A percentile compares a stretch with the other conserved stretches of the same genome.
Evolutionary conservation across 1,284 basidiomycete genomes (phyloP).

Genomic region (Ustilago hordei): DNA sequence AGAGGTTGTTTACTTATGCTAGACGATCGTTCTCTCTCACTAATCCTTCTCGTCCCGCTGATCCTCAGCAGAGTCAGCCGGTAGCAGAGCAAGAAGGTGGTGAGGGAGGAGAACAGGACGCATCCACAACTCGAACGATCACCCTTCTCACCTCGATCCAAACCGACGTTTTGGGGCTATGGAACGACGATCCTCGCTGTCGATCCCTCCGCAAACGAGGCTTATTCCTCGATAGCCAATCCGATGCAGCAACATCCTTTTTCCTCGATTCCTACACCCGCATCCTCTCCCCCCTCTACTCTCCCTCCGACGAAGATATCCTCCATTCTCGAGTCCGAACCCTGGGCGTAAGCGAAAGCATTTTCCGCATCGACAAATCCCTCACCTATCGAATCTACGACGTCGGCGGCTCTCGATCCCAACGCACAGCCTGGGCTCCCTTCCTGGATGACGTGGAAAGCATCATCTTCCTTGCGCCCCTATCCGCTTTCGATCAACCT

Average conservation of each 20-base stretch:
- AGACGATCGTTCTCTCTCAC: slow-evolving; percentile 22
- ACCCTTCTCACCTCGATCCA: slow-evolving; percentile 11
- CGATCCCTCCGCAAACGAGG: slow-evolving; percentile 29
- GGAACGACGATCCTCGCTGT: slow-evolving; percentile 19
- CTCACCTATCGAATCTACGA: slow-evolving; percentile 54
- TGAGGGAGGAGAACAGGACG: slow-evolving; percentile 6
- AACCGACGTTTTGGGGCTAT: slow-evolving; percentile 11
- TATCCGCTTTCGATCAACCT: slow-evolving; percentile 58
- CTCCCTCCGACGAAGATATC: slow-evolving; percentile 54
- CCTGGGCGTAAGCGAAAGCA: slow-evolving; percentile 48
- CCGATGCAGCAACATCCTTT: slow-evolving; percentile 33
- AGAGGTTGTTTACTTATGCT: slow-evolving; percentile 34
- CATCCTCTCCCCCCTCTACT: slow-evolving; percentile 20
- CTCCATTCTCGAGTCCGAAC: slow-evolving; percentile 59
- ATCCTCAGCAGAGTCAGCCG: not conserved
- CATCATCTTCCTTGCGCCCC: slow-evolving; percentile 59
- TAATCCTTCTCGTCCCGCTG: not conserved
- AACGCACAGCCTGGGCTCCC: slow-evolving; percentile 50
- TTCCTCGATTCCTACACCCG: slow-evolving; percentile 48
- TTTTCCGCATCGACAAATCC: slow-evolving; percentile 37
- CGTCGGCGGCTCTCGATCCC: slow-evolving; percentile 49
- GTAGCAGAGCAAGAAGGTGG: not conserved
- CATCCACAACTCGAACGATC: not conserved
- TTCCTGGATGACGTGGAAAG: slow-evolving; percentile 49
- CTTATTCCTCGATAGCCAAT: slow-evolving; percentile 21